These are phyloP conservation scores for Tylopilus sp. DNA, from an alignment of 768 basidiomycete genomes.

Conservation along the genomic window DNA sequence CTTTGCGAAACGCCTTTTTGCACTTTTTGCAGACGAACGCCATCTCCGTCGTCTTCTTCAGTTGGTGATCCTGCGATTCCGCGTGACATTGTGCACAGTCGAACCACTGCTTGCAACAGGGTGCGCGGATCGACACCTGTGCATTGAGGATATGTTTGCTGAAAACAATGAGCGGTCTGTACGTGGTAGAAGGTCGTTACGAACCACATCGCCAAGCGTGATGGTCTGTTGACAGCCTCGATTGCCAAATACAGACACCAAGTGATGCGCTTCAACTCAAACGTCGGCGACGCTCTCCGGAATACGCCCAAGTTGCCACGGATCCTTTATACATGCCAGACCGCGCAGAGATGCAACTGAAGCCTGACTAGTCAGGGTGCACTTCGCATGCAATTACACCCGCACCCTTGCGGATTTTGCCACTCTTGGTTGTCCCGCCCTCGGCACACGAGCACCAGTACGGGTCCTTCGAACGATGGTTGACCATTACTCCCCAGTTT, in stretches of 20 bases:
- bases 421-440: constrained; percentile 15
- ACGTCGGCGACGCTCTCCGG: constrained; percentile 17
- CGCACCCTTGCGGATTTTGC: constrained; percentile 15
- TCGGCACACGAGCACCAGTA: constrained; percentile 24
- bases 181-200: no score
- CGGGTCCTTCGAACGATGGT: constrained; percentile 16
- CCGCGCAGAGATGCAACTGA: no score
- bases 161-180: constrained; percentile 1
- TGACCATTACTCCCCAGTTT: not conserved
- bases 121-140: constrained; percentile 93
- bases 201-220: constrained; percentile 22
- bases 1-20: constrained; percentile 95
- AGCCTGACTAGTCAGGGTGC: no score
- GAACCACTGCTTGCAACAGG: constrained; percentile 97
- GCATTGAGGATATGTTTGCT: constrained; percentile 97
- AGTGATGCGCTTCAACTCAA: constrained; percentile 24
- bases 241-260: constrained; percentile 4
- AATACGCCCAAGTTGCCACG: constrained; percentile 13
- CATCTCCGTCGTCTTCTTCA: constrained; percentile 82
- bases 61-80: constrained; percentile 69
- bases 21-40: constrained; percentile 83
- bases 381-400: constrained; percentile 23
- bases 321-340: no score
- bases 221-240: no score
- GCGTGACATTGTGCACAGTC: constrained; percentile 97